These are phyloP conservation scores for thale cress (Arabidopsis thaliana) DNA, from an alignment of 345 rosid species.

Conservation along the genomic window DNA sequence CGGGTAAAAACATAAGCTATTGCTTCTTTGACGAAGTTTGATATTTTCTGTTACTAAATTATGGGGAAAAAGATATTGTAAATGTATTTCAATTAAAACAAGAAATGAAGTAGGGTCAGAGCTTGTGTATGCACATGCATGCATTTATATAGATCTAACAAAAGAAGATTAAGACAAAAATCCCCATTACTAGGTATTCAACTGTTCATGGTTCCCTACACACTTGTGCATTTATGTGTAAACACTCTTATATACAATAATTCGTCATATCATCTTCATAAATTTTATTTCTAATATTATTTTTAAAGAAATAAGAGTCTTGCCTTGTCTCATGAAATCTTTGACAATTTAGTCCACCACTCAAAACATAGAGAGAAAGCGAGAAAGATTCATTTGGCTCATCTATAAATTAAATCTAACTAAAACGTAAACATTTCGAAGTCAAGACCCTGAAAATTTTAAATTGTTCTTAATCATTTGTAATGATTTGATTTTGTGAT, in stretches of 20 bases:
- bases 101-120: constrained; percentile 4
- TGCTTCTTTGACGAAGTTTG: not conserved
- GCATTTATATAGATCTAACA: constrained; percentile 15
- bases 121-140: constrained; percentile 21
- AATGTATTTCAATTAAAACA: not conserved
- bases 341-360: constrained; percentile 36
- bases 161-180: constrained; percentile 26
- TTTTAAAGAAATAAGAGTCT: constrained; percentile 18
- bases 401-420: not conserved
- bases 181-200: constrained; percentile 30
- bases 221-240: constrained; percentile 18
- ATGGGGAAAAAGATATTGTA: not conserved
- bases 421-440: not conserved
- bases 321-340: constrained; percentile 29
- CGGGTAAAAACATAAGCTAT: not conserved
- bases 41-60: not conserved
- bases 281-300: not conserved
- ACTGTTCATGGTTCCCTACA: constrained; percentile 29
- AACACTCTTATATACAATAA: constrained; percentile 13
- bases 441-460: not conserved
- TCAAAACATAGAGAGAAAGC: not conserved
- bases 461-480: not conserved
- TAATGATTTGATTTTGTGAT: constrained; percentile 16
- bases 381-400: not conserved
- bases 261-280: not conserved